Base-by-base conservation (phyloP, 306 rosid species). In the Dryas drummondii region DNA sequence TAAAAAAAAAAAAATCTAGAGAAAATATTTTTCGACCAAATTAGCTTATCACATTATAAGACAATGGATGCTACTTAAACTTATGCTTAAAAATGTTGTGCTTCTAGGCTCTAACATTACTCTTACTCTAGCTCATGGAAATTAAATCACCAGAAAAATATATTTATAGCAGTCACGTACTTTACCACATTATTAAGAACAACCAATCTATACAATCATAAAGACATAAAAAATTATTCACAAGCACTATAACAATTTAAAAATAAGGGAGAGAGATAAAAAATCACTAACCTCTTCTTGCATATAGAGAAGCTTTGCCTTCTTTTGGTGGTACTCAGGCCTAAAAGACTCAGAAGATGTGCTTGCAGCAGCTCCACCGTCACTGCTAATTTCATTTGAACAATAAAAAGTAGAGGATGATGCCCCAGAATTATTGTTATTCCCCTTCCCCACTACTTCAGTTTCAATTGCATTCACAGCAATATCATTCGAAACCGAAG, bases 201-300 rank as follows among this genome's bases (percentile, higher is more conserved):
- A 13, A 13, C 46, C 46, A 6, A 50, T 16, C 46, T 5, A 50
- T 51, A 71, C 5, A 40, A 16, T 32, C 37, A 32, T 32, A 32
- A 22, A 22, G 37, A 32, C 37, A 1, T 32, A 32, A 17, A 12
- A 15, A 70, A 5, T 1, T 27, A 4, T 32, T 32, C 58, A 13
- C 9, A 27, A 54, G 14, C 49, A 10, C 44, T 16, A 26, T 16
- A 48, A 22, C 2, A 70, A 61, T 41, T 59, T 26, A 14, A 13
- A 22, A 62, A 1, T 22, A 62, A 4, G 41, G 37, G 37, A 40
- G 54, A 17, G 45, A 44, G 44, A 51, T 6, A 49, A 41, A 58
- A 73, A 56, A 79, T 8, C 52, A 85, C 92, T 54, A 82, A 94
- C 99, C 99, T 94, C 97, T 57, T 92, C 99, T 56, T 84, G 91